Evolutionary conservation across 768 basidiomycete genomes (phyloP).

Genomic region (Amanita subjunquillea): DNA sequence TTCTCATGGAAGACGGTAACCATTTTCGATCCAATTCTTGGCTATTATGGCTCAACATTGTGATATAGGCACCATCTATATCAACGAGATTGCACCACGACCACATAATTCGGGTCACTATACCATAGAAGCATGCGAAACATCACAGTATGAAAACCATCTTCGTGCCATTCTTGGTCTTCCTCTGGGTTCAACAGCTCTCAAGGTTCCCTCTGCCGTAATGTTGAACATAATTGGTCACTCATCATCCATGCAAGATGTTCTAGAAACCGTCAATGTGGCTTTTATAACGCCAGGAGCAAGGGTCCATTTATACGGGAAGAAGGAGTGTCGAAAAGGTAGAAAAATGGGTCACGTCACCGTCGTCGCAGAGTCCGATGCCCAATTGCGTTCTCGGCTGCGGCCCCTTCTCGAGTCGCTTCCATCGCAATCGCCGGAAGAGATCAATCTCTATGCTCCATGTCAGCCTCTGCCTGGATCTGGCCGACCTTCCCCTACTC

Average conservation of each 20-base stretch:
- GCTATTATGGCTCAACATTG: slow-evolving; percentile 1
- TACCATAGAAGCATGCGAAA: slow-evolving; percentile 94
- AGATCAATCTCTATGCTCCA: slow-evolving; percentile 46
- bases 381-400: slow-evolving; percentile 58
- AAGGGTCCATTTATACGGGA: slow-evolving; percentile 89
- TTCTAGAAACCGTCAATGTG: slow-evolving; percentile 41
- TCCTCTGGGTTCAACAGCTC: slow-evolving; percentile 79
- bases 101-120: slow-evolving; percentile 99
- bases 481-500: slow-evolving; percentile 52
- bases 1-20: slow-evolving; percentile 79
- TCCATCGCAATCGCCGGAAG: slow-evolving; percentile 20
- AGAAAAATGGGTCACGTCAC: slow-evolving; percentile 99
- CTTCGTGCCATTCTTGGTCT: slow-evolving; percentile 87
- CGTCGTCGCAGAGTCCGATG: slow-evolving; percentile 73
- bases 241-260: slow-evolving; percentile 41
- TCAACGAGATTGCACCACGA: slow-evolving; percentile 97
- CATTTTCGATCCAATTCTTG: neutral
- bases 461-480: slow-evolving; percentile 28
- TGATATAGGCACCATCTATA: slow-evolving; percentile 53
- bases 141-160: slow-evolving; percentile 97
- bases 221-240: slow-evolving; percentile 98
- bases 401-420: slow-evolving; percentile 40
- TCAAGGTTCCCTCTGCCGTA: slow-evolving; percentile 77
- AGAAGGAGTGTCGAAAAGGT: slow-evolving; percentile 77
- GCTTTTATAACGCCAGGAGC: slow-evolving; percentile 70